These are phyloP conservation scores for Russula lepida DNA, from an alignment of 768 basidiomycete species.

Conservation along the genomic window DNA sequence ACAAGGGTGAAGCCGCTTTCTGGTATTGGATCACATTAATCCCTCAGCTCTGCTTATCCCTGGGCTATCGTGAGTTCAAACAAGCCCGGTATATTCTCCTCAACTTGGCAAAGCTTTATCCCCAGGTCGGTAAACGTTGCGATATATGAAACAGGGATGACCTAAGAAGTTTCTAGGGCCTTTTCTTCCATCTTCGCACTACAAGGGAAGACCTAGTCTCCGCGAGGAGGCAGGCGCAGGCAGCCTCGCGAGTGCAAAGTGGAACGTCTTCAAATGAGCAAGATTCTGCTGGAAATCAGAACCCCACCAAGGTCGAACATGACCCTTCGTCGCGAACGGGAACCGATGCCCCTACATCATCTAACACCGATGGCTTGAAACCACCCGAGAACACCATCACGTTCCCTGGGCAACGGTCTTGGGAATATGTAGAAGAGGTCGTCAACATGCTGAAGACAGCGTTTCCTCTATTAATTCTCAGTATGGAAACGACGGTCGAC, in stretches of 20 bases:
- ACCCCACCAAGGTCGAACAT: constrained; percentile 2
- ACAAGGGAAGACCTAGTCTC: constrained; percentile 59
- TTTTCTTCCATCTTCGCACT: constrained; percentile 93
- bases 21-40: constrained; percentile 99
- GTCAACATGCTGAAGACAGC: constrained; percentile 90
- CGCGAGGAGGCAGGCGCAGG: constrained; percentile 36
- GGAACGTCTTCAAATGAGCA: constrained; percentile 10
- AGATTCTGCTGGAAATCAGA: constrained; percentile 8
- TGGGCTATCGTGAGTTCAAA: constrained; percentile 87
- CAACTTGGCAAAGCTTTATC: constrained; percentile 83
- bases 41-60: constrained; percentile 84
- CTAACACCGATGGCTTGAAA: constrained; percentile 19
- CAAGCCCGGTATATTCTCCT: constrained; percentile 85
- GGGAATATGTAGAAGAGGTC: constrained; percentile 90
- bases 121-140: constrained; percentile 55
- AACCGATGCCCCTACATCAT: constrained; percentile 8
- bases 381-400: constrained; percentile 23
- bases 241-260: constrained; percentile 27
- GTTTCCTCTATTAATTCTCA: constrained; percentile 89
- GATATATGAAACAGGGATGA: background rate
- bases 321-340: constrained; percentile 7
- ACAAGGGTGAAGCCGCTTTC: constrained; percentile 91
- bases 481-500: constrained; percentile 95
- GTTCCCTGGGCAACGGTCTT: constrained; percentile 53
- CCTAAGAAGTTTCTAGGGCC: constrained; percentile 47